Percentiles rank a stretch among this genome's conserved stretches.
Conservation (phyloP, 2,329 filamentous ascomycete species). For the Sarocladiaceae sp. region DNA sequence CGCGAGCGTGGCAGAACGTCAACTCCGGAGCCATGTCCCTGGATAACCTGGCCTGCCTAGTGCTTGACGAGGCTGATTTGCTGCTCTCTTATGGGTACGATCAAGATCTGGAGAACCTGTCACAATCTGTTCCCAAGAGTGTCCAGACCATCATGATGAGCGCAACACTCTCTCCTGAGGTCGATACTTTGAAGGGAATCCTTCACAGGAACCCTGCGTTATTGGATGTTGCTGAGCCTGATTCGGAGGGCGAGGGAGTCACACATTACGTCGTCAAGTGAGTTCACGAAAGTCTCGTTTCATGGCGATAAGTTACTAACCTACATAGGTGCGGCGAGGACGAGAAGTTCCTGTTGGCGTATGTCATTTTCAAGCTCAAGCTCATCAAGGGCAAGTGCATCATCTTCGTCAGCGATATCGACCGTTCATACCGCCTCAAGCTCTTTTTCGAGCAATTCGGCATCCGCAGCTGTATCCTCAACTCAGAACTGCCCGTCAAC, state of each 20-base stretch:
- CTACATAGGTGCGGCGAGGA: conserved; percentile 75
- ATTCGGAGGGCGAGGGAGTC: conserved; percentile 70
- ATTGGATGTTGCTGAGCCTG: conserved; percentile 77
- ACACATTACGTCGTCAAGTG: conserved; percentile 84
- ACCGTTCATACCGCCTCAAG: conserved; percentile 85
- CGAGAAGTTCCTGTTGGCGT: conserved; percentile 90
- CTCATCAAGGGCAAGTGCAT: conserved; percentile 87
- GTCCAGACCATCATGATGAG: conserved; percentile 93
- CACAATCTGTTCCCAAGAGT: conserved; percentile 74
- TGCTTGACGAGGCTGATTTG: conserved; percentile 92
- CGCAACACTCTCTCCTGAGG: conserved; percentile 83
- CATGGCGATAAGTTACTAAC: conserved; percentile 8
- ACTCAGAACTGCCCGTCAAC: conserved; percentile 91
- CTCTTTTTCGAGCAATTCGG: conserved; percentile 96
- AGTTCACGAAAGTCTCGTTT: conserved; percentile 16
- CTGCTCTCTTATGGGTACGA: conserved; percentile 93
- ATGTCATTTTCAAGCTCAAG: conserved; percentile 93
- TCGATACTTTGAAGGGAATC: conserved; percentile 77
- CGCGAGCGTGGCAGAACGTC: conserved; percentile 75
- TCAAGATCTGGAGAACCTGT: conserved; percentile 78
- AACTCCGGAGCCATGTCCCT: conserved; percentile 62
- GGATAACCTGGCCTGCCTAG: conserved; percentile 67
- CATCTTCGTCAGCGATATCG: conserved; percentile 73
- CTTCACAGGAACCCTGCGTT: conserved; percentile 75
- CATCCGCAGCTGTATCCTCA: conserved; percentile 87